Evolutionary conservation across 2,329 filamentous ascomycete genomes (phyloP), one percentile per base, ranked within the genome.

Genomic region (Paracorniculantispora psalliotae): DNA sequence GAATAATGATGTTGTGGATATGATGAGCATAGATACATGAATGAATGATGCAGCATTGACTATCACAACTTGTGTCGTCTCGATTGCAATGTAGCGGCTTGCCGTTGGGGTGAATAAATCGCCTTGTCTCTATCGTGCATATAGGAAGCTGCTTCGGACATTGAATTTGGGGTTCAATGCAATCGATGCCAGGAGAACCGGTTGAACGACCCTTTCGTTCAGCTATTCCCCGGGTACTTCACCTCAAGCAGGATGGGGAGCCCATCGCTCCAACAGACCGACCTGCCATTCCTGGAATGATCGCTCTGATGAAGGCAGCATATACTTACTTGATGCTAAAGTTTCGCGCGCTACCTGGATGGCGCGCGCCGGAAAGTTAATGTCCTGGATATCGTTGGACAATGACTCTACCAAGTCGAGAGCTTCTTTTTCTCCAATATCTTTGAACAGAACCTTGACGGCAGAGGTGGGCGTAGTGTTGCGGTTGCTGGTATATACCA

Each of bases 251-350:
- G 28, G 33, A 19, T 43, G 54, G 28, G 62, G 51, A 19, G 62
- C 63, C 73, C 73, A 75, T 52, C 72, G 67, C 46, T 81, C 78
- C 61, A 91, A 67, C 19, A 91, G 68, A 2, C 85, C 86, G 5
- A 91, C 84, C 26, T 79, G 79, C 87, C 87, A 91, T n/a, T 80
- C 81, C 67, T 82, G 78, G 63, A 89, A 88, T 28, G 65, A 73
- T 59, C 83, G 77, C 61, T 87, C 83, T 9, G 74, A 74, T 0
- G 64, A 67, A 1, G 88, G 87, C 9, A 91, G 68, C 17, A 84
- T 67, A 3, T 62, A 44, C 37, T 78, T 82, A 63, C 81, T 85
- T 8, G 66, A 67, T 12, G 73, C 67, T 26, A 91, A 71, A 10
- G 69, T 72, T 6, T 66, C 62, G 1, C 70, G 64, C 7, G 87